Conservation (phyloP, 139 green algal genomes). For the Coelastrella sp. region DNA sequence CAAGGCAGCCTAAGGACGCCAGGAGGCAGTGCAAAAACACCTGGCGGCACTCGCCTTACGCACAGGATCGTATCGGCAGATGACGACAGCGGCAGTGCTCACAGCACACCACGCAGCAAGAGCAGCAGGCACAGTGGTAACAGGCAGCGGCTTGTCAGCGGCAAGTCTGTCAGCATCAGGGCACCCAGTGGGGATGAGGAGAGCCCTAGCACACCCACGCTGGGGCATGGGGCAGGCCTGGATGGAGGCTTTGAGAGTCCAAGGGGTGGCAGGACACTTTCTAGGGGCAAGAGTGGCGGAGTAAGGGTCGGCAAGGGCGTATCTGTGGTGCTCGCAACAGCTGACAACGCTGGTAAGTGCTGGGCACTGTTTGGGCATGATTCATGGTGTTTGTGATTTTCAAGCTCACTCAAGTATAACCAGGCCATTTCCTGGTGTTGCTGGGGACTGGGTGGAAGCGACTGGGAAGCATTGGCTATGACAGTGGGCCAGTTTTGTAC, state of each 20-base stretch:
- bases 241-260: neutral
- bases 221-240: neutral
- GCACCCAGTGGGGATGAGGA: neutral
- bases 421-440: no score
- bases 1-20: constrained; percentile 19
- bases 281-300: neutral
- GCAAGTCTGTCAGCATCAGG: neutral
- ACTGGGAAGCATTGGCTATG: neutral
- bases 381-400: no score
- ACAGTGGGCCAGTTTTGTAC: no score
- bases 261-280: neutral
- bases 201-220: neutral
- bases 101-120: neutral
- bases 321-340: constrained; percentile 9
- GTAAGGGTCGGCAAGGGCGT: constrained; percentile 6
- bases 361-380: no score
- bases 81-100: constrained; percentile 5
- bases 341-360: constrained; percentile 5
- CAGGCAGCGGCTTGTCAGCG: neutral
- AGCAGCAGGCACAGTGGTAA: constrained; percentile 1
- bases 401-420: no score
- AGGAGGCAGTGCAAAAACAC: neutral
- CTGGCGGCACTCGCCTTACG: neutral
- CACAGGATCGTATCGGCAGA: neutral
- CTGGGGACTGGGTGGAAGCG: neutral